Evolutionary conservation across 106 monocot genomes (phyloP), one percentile per base, ranked within the genome.

Genomic region (Cymbidium sinense): DNA sequence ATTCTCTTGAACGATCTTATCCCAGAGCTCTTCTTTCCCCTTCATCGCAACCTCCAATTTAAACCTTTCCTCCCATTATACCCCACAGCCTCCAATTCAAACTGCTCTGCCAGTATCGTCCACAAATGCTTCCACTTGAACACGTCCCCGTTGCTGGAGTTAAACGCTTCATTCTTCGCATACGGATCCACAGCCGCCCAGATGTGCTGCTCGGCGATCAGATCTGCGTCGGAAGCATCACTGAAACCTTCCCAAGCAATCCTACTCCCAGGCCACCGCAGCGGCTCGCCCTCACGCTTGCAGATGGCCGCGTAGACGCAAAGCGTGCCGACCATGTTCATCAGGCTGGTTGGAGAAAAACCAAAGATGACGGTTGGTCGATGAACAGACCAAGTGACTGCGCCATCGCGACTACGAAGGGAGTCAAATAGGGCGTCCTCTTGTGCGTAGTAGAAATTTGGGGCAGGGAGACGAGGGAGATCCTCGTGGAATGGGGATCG

Each of bases 91-190:
- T 86, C 86, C 36, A 93, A 55, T 41, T 80, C 93, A 73, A 93
- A 93, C 75, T 82, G 85, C 79, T 90, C 86, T 0, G 93, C 90
- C 34, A 93, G 75, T n/a, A 82, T 65, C 23, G 39, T 77, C 93
- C 93, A 93, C 21, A 93, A 78, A 35, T 84, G 87, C 86, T 93
- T 93, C 90, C 90, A 90, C 82, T 85, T 93, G 81, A 82, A 93
- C 55, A 87, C 25, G 43, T 87, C 86, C 30, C 86, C 86, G 29
- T 87, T 81, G 77, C 80, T 84, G 75, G 84, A 87, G 72, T 90
- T 84, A 77, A 90, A 90, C 0, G 86, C 82, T 58, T 84, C 82
- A 25, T 87, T 83, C 79, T 83, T 87, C n/a, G 89, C 87, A 72
- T 78, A 85, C 2, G 86, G 89, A 36, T 90, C 88, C 4, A 91